Percentiles rank a stretch among this genome's conserved stretches.
phyloP scores from a whole-genome alignment of 805 yeast species.

The Barnettozyma botsteinii region DNA sequence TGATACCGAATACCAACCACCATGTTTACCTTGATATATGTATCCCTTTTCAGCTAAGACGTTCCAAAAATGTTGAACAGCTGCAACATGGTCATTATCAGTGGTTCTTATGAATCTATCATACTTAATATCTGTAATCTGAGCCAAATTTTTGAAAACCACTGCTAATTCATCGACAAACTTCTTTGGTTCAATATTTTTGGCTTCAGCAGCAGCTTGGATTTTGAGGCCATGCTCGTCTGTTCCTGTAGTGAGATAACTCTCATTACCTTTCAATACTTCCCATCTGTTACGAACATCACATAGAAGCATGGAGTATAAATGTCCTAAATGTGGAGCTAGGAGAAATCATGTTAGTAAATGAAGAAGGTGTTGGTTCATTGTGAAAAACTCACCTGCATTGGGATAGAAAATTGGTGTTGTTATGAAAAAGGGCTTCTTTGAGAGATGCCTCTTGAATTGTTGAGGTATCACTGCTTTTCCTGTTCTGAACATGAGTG shows the following conservation, averaged over 20 bases:
- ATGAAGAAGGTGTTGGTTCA: no score
- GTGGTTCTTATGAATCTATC: conserved; percentile 89
- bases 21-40: conserved; percentile 77
- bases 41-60: conserved; percentile 50
- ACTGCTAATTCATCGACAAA: conserved; percentile 68
- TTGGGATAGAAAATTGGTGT: conserved; percentile 96
- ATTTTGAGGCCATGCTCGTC: conserved; percentile 97
- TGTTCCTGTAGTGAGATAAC: conserved; percentile 80
- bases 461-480: neutral
- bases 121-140: conserved; percentile 47
- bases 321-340: conserved; percentile 88
- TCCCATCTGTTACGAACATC: conserved; percentile 80
- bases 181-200: conserved; percentile 47
- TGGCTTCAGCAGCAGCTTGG: conserved; percentile 70
- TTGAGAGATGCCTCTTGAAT: conserved; percentile 4
- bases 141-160: conserved; percentile 61
- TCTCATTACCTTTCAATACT: conserved; percentile 34
- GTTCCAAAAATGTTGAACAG: conserved; percentile 70
- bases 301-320: conserved; percentile 79
- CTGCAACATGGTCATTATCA: conserved; percentile 64
- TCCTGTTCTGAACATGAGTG: neutral
- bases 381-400: conserved; percentile 53
- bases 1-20: conserved; percentile 92
- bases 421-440: conserved; percentile 46
- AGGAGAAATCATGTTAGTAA: conserved; percentile 1